Base-by-base conservation (phyloP, 2,329 filamentous ascomycete species). In the Aspergillus spinulosporus region DNA sequence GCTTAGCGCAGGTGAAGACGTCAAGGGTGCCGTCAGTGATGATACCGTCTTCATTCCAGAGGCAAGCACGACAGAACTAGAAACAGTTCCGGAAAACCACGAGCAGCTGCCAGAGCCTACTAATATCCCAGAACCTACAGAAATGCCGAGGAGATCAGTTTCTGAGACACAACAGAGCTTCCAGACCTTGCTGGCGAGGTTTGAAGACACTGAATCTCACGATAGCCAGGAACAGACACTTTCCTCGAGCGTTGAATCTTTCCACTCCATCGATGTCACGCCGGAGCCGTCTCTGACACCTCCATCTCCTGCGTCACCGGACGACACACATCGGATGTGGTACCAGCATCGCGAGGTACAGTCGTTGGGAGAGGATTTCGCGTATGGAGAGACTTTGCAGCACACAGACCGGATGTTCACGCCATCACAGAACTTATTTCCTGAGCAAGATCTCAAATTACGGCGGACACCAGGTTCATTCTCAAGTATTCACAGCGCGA, bases 201-300 rank as follows among this genome's bases (percentile, higher is more conserved):
- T 76, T 54, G 68, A 76, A 52, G 66, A 69, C 36, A 63, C 63
- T 5, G 67, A 68, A 53, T 50, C 59, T 31, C 65, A 68, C 14
- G 49, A 56, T 21, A 21, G 21, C 39, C 65, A 65, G 48, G 67
- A 70, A 37, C 58, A 52, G 36, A 65, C 68, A 6, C 62, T 72
- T 8, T 67, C 72, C 21, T 77, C 74, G 26, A 76, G 72, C 42
- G 62, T 68, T 4, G 74, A 74, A 26, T 78, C 76, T n/a, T 78
- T 77, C 49, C 73, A 78, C 56, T 78, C 77, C 1, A 57, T 67
- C 12, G 66, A 68, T 39, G 56, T 58, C 29, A 49, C 64, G 11
- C 62, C 62, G 3, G 60, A 62, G 37, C 57, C 65, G 5, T 60
- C 59, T 54, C 53, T 65, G 11, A 64, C 64, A 6, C 70, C 71